Percentiles rank a stretch among this genome's conserved stretches.
Evolutionary conservation across 805 yeast species (phyloP).

Genomic region (Wickerhamiella occidentalis): DNA sequence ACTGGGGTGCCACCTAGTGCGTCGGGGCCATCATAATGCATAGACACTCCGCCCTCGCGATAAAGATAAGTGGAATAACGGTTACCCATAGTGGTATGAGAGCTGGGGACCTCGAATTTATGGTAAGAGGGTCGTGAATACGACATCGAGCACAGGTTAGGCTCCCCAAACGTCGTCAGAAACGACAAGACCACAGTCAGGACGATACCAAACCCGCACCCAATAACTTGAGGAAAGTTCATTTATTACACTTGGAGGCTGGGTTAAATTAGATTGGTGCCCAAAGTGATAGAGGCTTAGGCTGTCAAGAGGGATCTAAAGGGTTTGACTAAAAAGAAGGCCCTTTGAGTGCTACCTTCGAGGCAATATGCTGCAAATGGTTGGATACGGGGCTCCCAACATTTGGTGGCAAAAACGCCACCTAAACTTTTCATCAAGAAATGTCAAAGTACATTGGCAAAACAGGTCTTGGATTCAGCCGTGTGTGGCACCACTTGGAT

Average conservation of each 20-base stretch:
- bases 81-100: conserved; percentile 12
- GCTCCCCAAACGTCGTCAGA: conserved; percentile 14
- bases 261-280: neutral
- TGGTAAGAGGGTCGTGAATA: conserved; percentile 16
- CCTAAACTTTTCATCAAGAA: conserved; percentile 1
- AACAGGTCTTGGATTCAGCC: conserved; percentile 63
- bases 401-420: neutral
- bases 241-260: neutral
- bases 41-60: conserved; percentile 54
- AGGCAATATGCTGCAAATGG: neutral
- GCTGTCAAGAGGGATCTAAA: neutral
- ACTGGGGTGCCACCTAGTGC: conserved; percentile 75
- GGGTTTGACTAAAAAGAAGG: too few relatives aligned
- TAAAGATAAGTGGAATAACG: conserved; percentile 68
- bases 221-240: conserved; percentile 4
- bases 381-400: neutral
- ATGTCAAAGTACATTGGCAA: conserved; percentile 32
- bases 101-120: conserved; percentile 14
- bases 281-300: neutral
- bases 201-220: conserved; percentile 1
- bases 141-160: conserved; percentile 19
- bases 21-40: conserved; percentile 12
- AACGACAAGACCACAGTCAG: conserved; percentile 3
- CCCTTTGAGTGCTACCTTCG: too few relatives aligned
- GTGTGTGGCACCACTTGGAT: conserved; percentile 95